Conservation (phyloP, 2,329 filamentous ascomycete species). For the Claviceps sp. region DNA sequence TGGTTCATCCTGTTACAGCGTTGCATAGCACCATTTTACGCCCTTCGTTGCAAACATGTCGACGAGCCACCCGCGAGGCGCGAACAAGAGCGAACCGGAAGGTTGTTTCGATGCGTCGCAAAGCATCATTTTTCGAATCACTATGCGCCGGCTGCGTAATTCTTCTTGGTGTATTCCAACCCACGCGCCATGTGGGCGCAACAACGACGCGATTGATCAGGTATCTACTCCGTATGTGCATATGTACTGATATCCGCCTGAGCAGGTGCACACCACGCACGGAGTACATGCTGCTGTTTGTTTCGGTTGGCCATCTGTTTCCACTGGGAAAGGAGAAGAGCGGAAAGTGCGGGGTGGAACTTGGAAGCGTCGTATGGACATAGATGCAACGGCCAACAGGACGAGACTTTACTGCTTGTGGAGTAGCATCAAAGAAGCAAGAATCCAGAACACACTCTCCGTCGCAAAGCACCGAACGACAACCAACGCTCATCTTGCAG, state of each 20-base stretch:
- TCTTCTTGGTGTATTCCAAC: not conserved
- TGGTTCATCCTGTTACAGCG: not conserved
- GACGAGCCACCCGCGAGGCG: not conserved
- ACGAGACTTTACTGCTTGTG: not conserved
- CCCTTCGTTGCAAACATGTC: not conserved
- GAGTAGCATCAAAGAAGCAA: not conserved
- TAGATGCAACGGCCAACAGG: not conserved
- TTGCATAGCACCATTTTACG: not conserved
- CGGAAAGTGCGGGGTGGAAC: not conserved
- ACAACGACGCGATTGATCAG: not conserved
- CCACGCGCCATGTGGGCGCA: not conserved
- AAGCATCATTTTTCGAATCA: not conserved
- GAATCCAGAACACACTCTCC: not conserved
- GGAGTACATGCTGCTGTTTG: not conserved
- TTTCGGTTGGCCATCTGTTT: not conserved
- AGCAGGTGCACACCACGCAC: not conserved
- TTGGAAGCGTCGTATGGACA: not conserved
- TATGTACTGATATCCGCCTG: too few species aligned
- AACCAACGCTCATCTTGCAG: not conserved
- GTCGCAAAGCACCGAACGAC: not conserved
- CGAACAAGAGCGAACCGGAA: not conserved
- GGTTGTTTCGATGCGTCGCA: not conserved
- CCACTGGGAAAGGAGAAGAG: not conserved
- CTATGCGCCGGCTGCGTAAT: slow-evolving; percentile 4
- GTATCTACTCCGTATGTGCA: not conserved